A percentile compares a stretch with the other conserved stretches of the same genome.
phyloP scores from a whole-genome alignment of 192 early-diverging fungal genomes.

The Coemansia reversa region DNA sequence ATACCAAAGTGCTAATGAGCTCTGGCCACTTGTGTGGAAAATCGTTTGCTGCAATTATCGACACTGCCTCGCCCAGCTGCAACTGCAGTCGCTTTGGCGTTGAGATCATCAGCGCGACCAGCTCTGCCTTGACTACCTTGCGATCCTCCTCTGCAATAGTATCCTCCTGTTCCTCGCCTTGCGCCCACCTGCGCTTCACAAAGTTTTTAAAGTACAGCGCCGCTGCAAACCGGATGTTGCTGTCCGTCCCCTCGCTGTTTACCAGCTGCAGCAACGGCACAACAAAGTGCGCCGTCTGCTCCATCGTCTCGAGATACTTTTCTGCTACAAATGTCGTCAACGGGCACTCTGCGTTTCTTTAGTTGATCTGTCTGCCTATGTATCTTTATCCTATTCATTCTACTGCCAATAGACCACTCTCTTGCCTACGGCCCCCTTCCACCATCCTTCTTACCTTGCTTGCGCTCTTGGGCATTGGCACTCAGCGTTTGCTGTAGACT shows the following conservation, averaged over 20 bases:
- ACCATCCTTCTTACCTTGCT: slow-evolving; percentile 32
- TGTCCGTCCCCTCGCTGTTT: slow-evolving; percentile 58
- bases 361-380: slow-evolving; percentile 25
- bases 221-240: slow-evolving; percentile 71
- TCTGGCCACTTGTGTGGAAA: slow-evolving; percentile 89
- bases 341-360: neutral
- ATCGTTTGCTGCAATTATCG: slow-evolving; percentile 88
- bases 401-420: neutral
- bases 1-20: slow-evolving; percentile 75
- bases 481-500: slow-evolving; percentile 54
- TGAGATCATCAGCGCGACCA: slow-evolving; percentile 84
- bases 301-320: slow-evolving; percentile 55
- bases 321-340: slow-evolving; percentile 54
- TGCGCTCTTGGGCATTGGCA: slow-evolving; percentile 46
- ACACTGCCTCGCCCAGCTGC: slow-evolving; percentile 90
- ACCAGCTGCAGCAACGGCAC: slow-evolving; percentile 76
- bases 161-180: slow-evolving; percentile 44
- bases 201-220: slow-evolving; percentile 97
- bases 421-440: neutral
- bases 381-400: neutral
- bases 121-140: slow-evolving; percentile 73
- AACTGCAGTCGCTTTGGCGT: slow-evolving; percentile 77
- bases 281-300: slow-evolving; percentile 65
- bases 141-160: slow-evolving; percentile 62
- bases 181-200: slow-evolving; percentile 82